A percentile compares a stretch with the other conserved stretches of the same genome.
Conservation (phyloP, 1,284 basidiomycete genomes). For the Vanrija sp. region DNA sequence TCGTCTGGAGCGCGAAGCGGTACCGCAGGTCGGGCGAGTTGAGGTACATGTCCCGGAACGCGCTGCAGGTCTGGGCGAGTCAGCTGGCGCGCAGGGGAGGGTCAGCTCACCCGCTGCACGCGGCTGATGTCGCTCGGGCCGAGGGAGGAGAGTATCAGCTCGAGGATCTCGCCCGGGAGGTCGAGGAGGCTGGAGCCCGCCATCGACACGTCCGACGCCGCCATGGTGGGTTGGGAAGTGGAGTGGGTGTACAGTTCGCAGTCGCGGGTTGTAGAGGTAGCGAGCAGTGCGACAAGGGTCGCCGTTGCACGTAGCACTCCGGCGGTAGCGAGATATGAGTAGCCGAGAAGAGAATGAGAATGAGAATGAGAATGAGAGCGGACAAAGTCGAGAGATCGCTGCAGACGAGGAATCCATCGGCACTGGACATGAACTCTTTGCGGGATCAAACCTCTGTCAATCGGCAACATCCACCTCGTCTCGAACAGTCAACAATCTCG, state of each 20-base stretch:
- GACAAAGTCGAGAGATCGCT: too few species aligned
- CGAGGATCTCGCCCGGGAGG: slow-evolving; percentile 7
- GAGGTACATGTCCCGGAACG: not conserved
- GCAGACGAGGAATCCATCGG: too few species aligned
- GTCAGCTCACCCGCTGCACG: not conserved
- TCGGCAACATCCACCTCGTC: too few species aligned
- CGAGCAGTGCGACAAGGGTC: too few species aligned
- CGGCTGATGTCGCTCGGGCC: not conserved
- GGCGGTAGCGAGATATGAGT: too few species aligned
- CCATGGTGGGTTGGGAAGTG: not conserved
- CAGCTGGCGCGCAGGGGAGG: not conserved
- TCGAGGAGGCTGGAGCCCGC: not conserved
- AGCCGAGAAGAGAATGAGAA: too few species aligned
- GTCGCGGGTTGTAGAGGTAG: too few species aligned
- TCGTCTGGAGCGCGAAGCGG: not conserved
- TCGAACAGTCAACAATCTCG: not conserved
- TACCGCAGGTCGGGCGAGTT: slow-evolving; percentile 4
- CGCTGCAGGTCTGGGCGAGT: slow-evolving; percentile 5
- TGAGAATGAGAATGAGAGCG: too few species aligned
- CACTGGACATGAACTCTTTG: too few species aligned
- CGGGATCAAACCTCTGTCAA: too few species aligned
- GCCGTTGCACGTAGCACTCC: not conserved
- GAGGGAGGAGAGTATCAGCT: slow-evolving; percentile 1
- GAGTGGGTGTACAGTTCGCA: too few species aligned
- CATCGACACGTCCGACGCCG: not conserved